phyloP scores from a whole-genome alignment of 2,329 filamentous ascomycete genomes.

The Karstenula rhodostoma region DNA sequence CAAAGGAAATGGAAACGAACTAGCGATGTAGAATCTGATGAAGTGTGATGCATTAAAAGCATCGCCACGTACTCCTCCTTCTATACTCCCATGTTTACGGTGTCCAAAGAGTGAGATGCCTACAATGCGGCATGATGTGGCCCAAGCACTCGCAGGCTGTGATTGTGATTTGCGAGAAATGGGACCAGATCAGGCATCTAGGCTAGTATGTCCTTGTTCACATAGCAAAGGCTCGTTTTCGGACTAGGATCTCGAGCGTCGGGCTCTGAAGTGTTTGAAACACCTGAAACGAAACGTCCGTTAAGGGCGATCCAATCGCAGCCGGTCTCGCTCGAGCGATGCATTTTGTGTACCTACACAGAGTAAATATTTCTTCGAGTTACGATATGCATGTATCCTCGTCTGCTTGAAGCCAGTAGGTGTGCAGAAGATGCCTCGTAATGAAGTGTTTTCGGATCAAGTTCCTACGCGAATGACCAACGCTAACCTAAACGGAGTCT shows the following conservation, averaged over 20 bases:
- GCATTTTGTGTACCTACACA: not conserved
- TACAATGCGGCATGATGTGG: not conserved
- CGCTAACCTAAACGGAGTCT: not conserved
- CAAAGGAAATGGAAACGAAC: not conserved
- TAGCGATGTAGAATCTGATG: not conserved
- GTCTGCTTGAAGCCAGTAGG: not conserved
- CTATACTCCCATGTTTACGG: not conserved
- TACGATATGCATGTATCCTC: not conserved
- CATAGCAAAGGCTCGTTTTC: not conserved
- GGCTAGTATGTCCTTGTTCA: not conserved
- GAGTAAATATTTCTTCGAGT: not conserved
- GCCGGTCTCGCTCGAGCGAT: not conserved
- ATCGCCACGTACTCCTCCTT: not conserved
- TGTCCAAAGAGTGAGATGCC: not conserved
- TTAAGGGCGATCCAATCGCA: not conserved
- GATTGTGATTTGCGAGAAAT: not conserved
- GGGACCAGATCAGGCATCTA: not conserved
- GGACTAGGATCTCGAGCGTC: not conserved
- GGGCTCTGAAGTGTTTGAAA: not conserved
- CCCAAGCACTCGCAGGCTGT: not conserved
- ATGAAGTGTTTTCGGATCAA: not conserved
- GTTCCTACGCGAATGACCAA: not conserved
- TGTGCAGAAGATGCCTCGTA: not conserved
- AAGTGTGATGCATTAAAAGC: not conserved
- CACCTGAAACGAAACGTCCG: not conserved